Conservation (phyloP, 495 filamentous ascomycete species). For the Wilcoxina mikolae region DNA sequence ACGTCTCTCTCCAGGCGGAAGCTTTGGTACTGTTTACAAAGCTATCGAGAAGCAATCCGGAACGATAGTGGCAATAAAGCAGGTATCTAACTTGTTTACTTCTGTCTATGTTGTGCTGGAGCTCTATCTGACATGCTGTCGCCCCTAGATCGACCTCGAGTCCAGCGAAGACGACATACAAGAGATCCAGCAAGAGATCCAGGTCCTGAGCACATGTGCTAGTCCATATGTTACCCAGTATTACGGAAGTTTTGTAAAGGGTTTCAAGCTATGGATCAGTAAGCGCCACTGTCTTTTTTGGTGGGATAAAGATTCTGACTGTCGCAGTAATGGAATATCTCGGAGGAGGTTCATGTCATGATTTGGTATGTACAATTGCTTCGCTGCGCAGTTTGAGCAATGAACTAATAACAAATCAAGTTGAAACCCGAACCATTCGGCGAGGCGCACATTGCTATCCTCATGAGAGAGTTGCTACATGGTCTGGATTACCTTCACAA, state of each 20-base stretch:
- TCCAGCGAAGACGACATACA: conserved; percentile 97
- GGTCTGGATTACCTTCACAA: conserved; percentile 86
- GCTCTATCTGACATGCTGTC: background rate
- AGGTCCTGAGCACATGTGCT: conserved; percentile 83
- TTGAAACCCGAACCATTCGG: conserved; percentile 84
- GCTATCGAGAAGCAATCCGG: conserved; percentile 32
- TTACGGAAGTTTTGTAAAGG: conserved; percentile 87
- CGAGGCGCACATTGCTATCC: conserved; percentile 89
- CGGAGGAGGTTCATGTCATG: conserved; percentile 27
- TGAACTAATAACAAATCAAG: background rate
- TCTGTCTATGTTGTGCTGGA: conserved; percentile 40
- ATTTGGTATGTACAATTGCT: conserved; percentile 54
- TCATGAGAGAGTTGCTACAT: conserved; percentile 73
- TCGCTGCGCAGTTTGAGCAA: conserved; percentile 38
- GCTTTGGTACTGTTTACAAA: conserved; percentile 93
- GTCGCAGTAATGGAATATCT: conserved; percentile 28
- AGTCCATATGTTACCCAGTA: conserved; percentile 95
- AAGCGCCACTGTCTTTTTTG: no score
- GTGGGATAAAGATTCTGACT: background rate
- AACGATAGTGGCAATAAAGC: conserved; percentile 28
- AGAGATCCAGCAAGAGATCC: conserved; percentile 97
- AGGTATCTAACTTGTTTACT: no score
- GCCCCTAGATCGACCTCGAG: conserved; percentile 77
- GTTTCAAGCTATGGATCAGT: conserved; percentile 88
- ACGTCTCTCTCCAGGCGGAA: conserved; percentile 45